phyloP scores from a whole-genome alignment of 2,329 filamentous ascomycete genomes.

The Seiridium cupressi region DNA sequence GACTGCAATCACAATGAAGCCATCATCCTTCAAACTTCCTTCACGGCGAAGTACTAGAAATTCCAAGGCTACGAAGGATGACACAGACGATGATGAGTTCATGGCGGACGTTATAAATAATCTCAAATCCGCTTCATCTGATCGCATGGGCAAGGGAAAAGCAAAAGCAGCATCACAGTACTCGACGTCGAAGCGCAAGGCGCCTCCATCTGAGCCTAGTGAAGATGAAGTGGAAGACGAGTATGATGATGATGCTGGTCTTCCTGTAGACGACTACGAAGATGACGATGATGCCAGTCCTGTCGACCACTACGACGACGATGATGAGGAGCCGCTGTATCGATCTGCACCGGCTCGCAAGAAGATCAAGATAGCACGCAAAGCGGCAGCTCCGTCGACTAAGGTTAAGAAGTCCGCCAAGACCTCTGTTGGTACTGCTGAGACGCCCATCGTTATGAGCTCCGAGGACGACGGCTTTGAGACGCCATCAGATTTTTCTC shows the following conservation, averaged over 20 bases:
- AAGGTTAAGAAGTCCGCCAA: not conserved
- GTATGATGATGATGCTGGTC: slow-evolving; percentile 14
- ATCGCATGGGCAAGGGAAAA: slow-evolving; percentile 9
- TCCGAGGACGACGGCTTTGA: slow-evolving; percentile 22
- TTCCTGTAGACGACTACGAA: slow-evolving; percentile 4
- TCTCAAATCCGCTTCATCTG: not conserved
- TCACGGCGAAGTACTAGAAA: slow-evolving; percentile 11
- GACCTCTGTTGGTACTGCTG: not conserved
- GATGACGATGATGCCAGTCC: not conserved
- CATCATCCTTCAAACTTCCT: slow-evolving; percentile 5
- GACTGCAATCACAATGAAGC: slow-evolving; percentile 3
- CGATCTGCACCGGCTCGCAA: slow-evolving; percentile 12
- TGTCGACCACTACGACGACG: not conserved
- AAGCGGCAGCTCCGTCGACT: not conserved
- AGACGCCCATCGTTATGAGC: slow-evolving; percentile 14
- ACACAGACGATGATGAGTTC: slow-evolving; percentile 5
- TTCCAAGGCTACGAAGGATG: not conserved
- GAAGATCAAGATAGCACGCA: too few species aligned
- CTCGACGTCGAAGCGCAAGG: not conserved
- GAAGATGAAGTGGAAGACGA: slow-evolving; percentile 10
- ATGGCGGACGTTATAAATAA: not conserved
- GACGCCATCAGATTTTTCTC: not conserved
- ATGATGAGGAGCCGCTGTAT: slow-evolving; percentile 12
- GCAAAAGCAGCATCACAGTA: not conserved
- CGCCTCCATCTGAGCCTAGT: not conserved